Conservation (phyloP, 2,329 filamentous ascomycete species). For the Pseudogymnoascus sp. region DNA sequence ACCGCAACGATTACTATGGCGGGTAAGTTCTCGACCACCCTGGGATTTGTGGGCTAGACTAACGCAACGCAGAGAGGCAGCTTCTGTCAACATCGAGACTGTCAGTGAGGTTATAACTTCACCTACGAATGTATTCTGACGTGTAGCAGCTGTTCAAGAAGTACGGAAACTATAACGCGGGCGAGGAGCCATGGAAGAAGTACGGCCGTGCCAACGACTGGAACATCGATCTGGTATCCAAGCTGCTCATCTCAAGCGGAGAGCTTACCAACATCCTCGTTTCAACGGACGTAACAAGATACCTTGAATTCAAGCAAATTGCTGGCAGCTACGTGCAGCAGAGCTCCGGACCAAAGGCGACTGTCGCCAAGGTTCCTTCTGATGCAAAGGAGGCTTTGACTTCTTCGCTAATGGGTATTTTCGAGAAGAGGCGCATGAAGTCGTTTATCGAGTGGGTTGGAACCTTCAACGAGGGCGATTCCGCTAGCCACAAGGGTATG, state of each 20-base stretch:
- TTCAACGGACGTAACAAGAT: constrained; percentile 83
- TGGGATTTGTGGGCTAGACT: constrained; percentile 16
- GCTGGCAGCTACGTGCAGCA: constrained; percentile 96
- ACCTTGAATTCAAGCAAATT: constrained; percentile 90
- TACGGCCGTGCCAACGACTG: constrained; percentile 96
- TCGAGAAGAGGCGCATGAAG: constrained; percentile 96
- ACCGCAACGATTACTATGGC: constrained; percentile 97
- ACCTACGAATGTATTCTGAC: constrained; percentile 27
- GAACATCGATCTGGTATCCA: constrained; percentile 98
- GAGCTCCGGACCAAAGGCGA: constrained; percentile 71
- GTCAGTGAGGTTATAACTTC: constrained; percentile 42
- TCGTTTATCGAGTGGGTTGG: constrained; percentile 95
- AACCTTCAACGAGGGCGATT: constrained; percentile 72
- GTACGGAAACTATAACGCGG: constrained; percentile 72
- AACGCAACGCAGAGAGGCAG: constrained; percentile 64
- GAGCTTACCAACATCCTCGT: constrained; percentile 98
- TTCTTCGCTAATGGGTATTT: constrained; percentile 92
- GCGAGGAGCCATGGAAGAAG: constrained; percentile 94
- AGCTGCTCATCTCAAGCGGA: constrained; percentile 97
- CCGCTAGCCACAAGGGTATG: constrained; percentile 82
- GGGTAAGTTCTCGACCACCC: constrained; percentile 54
- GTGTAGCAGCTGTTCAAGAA: constrained; percentile 79
- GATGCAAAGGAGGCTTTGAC: constrained; percentile 84
- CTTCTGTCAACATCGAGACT: constrained; percentile 92
- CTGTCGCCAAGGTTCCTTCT: constrained; percentile 92